These are phyloP conservation scores for Suillus cothurnatus DNA, from an alignment of 768 basidiomycete genomes.

Conservation along the genomic window DNA sequence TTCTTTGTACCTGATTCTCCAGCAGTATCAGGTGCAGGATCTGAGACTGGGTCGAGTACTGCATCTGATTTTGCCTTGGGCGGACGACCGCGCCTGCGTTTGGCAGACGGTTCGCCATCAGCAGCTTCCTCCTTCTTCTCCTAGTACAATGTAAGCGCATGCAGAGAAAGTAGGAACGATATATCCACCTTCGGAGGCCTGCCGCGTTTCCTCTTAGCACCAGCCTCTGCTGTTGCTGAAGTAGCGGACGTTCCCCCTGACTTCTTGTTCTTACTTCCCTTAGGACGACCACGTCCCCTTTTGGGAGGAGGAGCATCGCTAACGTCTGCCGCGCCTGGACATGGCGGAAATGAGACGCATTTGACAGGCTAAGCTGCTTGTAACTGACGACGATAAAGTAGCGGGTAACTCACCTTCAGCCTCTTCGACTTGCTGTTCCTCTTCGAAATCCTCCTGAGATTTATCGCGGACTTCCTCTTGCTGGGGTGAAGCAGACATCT, in stretches of 20 bases:
- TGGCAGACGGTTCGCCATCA: slow-evolving; percentile 53
- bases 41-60: slow-evolving; percentile 37
- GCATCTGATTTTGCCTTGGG: slow-evolving; percentile 63
- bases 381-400: slow-evolving; percentile 16
- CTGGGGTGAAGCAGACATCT: slow-evolving; percentile 66
- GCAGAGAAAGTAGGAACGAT: slow-evolving; percentile 6
- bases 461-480: slow-evolving; percentile 58
- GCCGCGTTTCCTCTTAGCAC: slow-evolving; percentile 48
- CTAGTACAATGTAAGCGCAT: slow-evolving; percentile 25
- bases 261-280: slow-evolving; percentile 82
- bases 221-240: slow-evolving; percentile 27
- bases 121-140: slow-evolving; percentile 48
- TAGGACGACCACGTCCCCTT: slow-evolving; percentile 87
- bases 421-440: slow-evolving; percentile 38
- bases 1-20: slow-evolving; percentile 59
- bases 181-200: slow-evolving; percentile 52
- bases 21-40: slow-evolving; percentile 31
- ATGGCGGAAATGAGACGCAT: slow-evolving; percentile 24
- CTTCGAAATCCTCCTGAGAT: slow-evolving; percentile 60
- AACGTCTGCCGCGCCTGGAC: slow-evolving; percentile 43
- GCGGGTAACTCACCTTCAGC: slow-evolving; percentile 30
- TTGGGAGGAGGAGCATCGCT: slow-evolving; percentile 50
- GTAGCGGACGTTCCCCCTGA: slow-evolving; percentile 36
- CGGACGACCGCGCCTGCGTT: slow-evolving; percentile 75
- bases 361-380: slow-evolving; percentile 15